These are phyloP conservation scores for Glomus cerebriforme DNA, from an alignment of 192 early-diverging fungal genomes.

Conservation along the genomic window DNA sequence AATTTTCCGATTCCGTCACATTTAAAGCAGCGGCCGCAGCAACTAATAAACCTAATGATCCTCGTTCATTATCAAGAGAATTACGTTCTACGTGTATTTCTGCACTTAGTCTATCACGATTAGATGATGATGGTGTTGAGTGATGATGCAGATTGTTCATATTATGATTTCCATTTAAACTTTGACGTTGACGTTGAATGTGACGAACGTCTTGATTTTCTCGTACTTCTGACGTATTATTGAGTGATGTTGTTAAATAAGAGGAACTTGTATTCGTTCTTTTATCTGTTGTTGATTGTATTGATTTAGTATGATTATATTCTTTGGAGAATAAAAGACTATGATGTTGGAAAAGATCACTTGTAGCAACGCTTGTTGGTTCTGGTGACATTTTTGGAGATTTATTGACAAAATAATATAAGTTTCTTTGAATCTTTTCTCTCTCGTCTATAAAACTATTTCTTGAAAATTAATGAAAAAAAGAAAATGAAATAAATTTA, in stretches of 20 bases:
- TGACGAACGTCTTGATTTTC: slow-evolving; percentile 9
- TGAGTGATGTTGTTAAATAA: not conserved
- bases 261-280: not conserved
- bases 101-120: not conserved
- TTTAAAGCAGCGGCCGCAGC: not conserved
- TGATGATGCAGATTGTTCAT: slow-evolving; percentile 1
- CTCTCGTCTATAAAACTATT: not conserved
- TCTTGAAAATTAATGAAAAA: not conserved
- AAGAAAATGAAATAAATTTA: too few species aligned
- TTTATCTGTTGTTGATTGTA: not conserved
- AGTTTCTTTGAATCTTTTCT: not conserved
- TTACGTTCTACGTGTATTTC: not conserved
- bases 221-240: slow-evolving; percentile 1
- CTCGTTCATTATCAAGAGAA: not conserved
- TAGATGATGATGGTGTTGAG: not conserved
- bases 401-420: not conserved
- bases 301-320: slow-evolving; percentile 2
- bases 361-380: slow-evolving; percentile 14
- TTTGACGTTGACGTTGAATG: not conserved
- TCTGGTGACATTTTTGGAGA: slow-evolving; percentile 5
- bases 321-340: not conserved
- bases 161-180: not conserved
- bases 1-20: not conserved
- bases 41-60: not conserved
- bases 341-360: not conserved